phyloP scores from a whole-genome alignment of 495 filamentous ascomycete species.

The Penicillium malachiteum region DNA sequence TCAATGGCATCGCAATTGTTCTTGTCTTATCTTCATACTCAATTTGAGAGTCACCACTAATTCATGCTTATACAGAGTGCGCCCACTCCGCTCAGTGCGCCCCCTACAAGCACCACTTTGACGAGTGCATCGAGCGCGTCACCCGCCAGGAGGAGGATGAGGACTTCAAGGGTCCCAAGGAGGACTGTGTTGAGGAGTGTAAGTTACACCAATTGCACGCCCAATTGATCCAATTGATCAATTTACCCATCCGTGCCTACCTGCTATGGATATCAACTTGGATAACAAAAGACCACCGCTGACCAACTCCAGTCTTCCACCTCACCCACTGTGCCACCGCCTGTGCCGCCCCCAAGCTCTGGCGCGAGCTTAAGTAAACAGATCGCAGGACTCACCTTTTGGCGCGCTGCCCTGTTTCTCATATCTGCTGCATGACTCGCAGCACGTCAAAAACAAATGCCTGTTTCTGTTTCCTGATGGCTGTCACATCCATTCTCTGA shows the following conservation, averaged over 20 bases:
- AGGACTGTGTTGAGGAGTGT: slow-evolving; percentile 99
- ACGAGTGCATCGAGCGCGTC: slow-evolving; percentile 95
- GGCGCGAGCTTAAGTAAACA: slow-evolving; percentile 79
- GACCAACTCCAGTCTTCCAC: slow-evolving; percentile 77
- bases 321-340: slow-evolving; percentile 86
- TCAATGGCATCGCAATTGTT: slow-evolving; percentile 22
- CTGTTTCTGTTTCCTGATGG: slow-evolving; percentile 24
- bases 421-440: neutral
- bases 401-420: neutral
- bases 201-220: slow-evolving; percentile 44
- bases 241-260: neutral
- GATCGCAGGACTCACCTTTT: slow-evolving; percentile 13
- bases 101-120: slow-evolving; percentile 92
- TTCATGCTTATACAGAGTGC: slow-evolving; percentile 65
- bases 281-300: neutral
- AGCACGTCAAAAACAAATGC: slow-evolving; percentile 10
- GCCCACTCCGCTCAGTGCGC: slow-evolving; percentile 78
- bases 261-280: neutral
- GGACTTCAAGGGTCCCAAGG: slow-evolving; percentile 61
- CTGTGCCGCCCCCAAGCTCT: slow-evolving; percentile 96
- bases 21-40: neutral
- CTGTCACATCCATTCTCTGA: slow-evolving; percentile 14
- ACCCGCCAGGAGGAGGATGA: slow-evolving; percentile 67
- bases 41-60: slow-evolving; percentile 15
- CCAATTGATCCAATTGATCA: neutral